Evolutionary conservation across 2,329 filamentous ascomycete species (phyloP).

Genomic region (Pseudogymnoascus sp.): DNA sequence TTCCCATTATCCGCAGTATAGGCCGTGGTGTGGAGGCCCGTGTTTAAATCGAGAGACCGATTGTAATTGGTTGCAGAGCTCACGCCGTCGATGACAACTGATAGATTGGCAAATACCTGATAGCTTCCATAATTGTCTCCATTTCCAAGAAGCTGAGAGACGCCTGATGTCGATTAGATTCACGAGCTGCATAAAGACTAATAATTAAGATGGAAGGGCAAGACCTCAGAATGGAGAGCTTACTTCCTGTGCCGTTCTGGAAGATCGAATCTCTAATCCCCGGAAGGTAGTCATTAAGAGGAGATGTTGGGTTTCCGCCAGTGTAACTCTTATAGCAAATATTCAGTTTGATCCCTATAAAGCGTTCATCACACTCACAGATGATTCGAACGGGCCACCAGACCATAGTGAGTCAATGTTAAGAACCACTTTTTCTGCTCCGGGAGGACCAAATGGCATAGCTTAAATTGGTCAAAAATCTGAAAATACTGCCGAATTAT

Average conservation of each 20-base stretch:
- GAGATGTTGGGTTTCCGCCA: constrained; percentile 38
- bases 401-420: constrained; percentile 45
- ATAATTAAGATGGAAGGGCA: not conserved
- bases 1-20: constrained; percentile 30
- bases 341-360: not conserved
- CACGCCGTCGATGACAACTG: constrained; percentile 32
- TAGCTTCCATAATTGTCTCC: constrained; percentile 39
- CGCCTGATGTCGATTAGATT: constrained; percentile 21
- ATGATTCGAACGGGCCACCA: constrained; percentile 40
- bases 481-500: not conserved
- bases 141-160: constrained; percentile 34
- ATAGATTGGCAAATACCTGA: constrained; percentile 40
- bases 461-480: constrained; percentile 21
- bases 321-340: constrained; percentile 33
- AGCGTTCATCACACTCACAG: constrained; percentile 23
- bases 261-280: constrained; percentile 42
- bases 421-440: constrained; percentile 36
- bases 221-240: not conserved
- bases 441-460: constrained; percentile 37
- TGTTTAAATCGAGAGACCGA: constrained; percentile 37
- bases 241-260: constrained; percentile 41
- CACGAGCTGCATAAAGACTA: not conserved
- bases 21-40: constrained; percentile 33
- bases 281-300: constrained; percentile 31
- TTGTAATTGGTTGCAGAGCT: constrained; percentile 30